Conservation (phyloP, 192 early-diverging fungal genomes). For the Backusella mclennaniae region DNA sequence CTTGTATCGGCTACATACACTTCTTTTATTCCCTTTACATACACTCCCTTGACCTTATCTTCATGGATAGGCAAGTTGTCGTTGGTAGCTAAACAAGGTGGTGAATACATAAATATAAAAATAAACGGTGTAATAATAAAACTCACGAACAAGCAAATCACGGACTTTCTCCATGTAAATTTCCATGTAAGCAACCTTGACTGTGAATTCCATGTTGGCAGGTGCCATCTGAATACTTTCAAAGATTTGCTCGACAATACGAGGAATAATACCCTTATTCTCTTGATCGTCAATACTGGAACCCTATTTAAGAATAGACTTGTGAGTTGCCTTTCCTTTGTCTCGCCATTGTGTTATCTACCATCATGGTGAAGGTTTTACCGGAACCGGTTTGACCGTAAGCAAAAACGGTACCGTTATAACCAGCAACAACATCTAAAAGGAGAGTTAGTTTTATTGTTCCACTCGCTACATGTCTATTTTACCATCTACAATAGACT, state of each 20-base stretch:
- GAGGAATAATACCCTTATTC: conserved; percentile 92
- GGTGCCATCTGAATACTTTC: conserved; percentile 87
- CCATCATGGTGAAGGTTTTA: conserved; percentile 95
- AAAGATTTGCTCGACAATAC: conserved; percentile 96
- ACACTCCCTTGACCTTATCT: conserved; percentile 94
- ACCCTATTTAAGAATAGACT: conserved; percentile 52
- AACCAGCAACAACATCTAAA: conserved; percentile 58
- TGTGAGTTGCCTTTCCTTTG: not conserved
- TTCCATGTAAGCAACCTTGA: conserved; percentile 98
- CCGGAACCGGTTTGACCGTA: conserved; percentile 99
- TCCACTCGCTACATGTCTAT: not conserved
- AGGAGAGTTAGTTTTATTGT: not conserved
- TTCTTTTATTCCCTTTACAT: conserved; percentile 96
- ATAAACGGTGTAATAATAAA: not conserved
- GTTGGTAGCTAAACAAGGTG: conserved; percentile 52
- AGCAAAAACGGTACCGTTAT: conserved; percentile 98
- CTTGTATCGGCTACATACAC: conserved; percentile 92
- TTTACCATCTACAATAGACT: conserved; percentile 87
- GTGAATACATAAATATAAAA: not conserved
- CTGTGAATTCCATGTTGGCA: conserved; percentile 94
- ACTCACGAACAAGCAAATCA: conserved; percentile 89
- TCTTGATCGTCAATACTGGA: conserved; percentile 88
- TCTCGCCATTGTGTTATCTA: conserved; percentile 17
- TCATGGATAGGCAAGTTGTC: conserved; percentile 97
- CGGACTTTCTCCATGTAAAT: conserved; percentile 99